A percentile compares a stretch with the other conserved stretches of the same genome.
Conservation (phyloP, 225 moss, liverwort and hornwort species). For the Sphagnum contortum region DNA sequence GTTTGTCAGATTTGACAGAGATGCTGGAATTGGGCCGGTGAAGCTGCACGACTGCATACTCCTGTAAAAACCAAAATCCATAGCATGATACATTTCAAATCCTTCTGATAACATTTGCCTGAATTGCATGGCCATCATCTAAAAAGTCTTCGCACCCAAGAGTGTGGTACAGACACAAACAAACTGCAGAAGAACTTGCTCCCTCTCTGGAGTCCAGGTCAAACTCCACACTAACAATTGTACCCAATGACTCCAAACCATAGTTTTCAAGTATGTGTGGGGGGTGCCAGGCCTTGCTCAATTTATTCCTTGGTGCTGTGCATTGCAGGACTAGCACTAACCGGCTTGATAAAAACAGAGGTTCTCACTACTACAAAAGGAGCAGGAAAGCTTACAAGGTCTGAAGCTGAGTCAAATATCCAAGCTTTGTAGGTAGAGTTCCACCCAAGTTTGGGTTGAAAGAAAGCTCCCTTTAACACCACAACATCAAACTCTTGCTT, state of each 20-base stretch:
- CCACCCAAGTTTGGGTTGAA: slow-evolving; percentile 24
- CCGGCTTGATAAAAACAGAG: too few relatives aligned
- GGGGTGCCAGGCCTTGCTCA: too few relatives aligned
- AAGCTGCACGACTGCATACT: slow-evolving; percentile 31
- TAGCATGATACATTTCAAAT: neutral
- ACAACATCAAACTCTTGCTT: neutral
- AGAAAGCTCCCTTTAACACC: slow-evolving; percentile 33
- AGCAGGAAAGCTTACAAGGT: slow-evolving; percentile 19
- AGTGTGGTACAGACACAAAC: neutral
- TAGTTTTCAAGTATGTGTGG: neutral
- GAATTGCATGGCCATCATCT: neutral
- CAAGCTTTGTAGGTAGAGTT: slow-evolving; percentile 19
- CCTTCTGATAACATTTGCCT: neutral
- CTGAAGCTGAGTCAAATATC: slow-evolving; percentile 10
- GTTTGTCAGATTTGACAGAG: slow-evolving; percentile 17
- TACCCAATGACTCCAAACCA: neutral
- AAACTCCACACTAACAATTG: neutral
- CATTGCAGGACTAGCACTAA: too few relatives aligned
- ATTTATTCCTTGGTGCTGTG: too few relatives aligned
- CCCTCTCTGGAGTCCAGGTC: neutral
- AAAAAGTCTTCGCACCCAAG: neutral
- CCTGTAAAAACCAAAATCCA: slow-evolving; percentile 17
- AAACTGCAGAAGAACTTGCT: neutral
- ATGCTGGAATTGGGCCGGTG: slow-evolving; percentile 21
- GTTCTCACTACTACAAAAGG: neutral